Base-by-base conservation (phyloP, 1,139 yeast genomes). In the Suhomyces panamericanus region DNA sequence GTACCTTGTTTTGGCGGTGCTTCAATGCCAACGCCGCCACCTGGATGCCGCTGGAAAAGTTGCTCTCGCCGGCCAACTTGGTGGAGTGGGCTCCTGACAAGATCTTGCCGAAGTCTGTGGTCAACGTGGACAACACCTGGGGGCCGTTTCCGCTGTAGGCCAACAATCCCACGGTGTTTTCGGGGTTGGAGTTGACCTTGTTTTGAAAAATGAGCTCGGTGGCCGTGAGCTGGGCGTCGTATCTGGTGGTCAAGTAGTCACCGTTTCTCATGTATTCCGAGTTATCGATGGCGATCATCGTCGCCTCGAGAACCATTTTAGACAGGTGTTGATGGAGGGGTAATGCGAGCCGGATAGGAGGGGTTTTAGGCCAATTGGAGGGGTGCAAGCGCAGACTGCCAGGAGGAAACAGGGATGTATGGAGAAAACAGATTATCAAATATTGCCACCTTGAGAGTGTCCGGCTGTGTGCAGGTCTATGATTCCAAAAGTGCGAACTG, bases 221-320 rank as follows among this genome's bases (percentile, higher is more conserved):
- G n/a, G 97, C 85, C 50, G 95, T 96, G 51, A 87, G 75, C 66
- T 95, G 97, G 1, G 99, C 97, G 50, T 87, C 96, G 62, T 85
- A 91, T 59, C 99, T 79, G 20, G 95, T 85, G 26, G 96, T 83
- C 39, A 89, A 77, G 62, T 85, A 95, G 66, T 95, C 99, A 34
- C 98, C 99, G 63, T 93, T 93, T 60, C 99, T 79, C 81, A 91
- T 87, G 66, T 78, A 93, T 70, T 95, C 99, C 48, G 97, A 89
- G 76, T 90, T 91, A 71, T 95, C 99, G 60, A 93, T 81, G 58
- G 90, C 89, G 54, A 93, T 81, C 88, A 93, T 91, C 15, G 97
- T 87, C 52, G 99, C 98, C 70, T 93, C 98, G 60, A 91, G 81
- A 54, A 85, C 96, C 96, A 89, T 89, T 41, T 52, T 17, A 32